Evolutionary conservation across 1,139 yeast species (phyloP).

Genomic region (Taphrina sp.): DNA sequence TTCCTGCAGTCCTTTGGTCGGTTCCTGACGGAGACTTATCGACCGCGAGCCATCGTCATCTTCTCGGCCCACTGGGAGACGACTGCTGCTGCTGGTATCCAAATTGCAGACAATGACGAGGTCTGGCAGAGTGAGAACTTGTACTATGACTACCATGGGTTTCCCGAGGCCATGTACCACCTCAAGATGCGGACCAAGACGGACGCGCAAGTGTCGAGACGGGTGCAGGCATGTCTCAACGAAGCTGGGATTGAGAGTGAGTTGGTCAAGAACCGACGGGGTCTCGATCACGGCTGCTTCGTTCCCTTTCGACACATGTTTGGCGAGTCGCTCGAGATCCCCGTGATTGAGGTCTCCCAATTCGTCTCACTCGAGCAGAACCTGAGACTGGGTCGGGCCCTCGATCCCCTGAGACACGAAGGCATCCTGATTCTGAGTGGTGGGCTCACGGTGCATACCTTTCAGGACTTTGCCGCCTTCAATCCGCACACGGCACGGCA

Average conservation of each 20-base stretch:
- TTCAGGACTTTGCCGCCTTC: slow-evolving; percentile 51
- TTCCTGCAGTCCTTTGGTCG: slow-evolving; percentile 26
- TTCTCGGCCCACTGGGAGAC: slow-evolving; percentile 81
- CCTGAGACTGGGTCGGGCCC: slow-evolving; percentile 56
- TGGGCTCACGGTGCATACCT: slow-evolving; percentile 78
- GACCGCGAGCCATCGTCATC: slow-evolving; percentile 64
- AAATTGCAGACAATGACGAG: slow-evolving; percentile 51
- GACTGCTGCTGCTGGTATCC: slow-evolving; percentile 45
- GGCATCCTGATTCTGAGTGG: slow-evolving; percentile 59
- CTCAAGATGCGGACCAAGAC: slow-evolving; percentile 59
- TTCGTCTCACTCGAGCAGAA: slow-evolving; percentile 50
- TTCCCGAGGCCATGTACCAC: slow-evolving; percentile 61
- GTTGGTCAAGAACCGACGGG: slow-evolving; percentile 53
- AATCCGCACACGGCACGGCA: slow-evolving; percentile 40
- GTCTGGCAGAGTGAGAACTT: slow-evolving; percentile 45
- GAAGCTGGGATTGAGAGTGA: slow-evolving; percentile 43
- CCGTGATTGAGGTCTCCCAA: slow-evolving; percentile 66
- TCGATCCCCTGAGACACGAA: slow-evolving; percentile 52
- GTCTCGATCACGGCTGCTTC: slow-evolving; percentile 67
- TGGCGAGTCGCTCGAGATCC: slow-evolving; percentile 43
- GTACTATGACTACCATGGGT: slow-evolving; percentile 72
- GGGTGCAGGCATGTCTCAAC: slow-evolving; percentile 49
- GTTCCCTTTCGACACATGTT: slow-evolving; percentile 46
- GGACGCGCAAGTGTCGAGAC: slow-evolving; percentile 49
- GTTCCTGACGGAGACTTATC: slow-evolving; percentile 42